Evolutionary conservation across 768 basidiomycete species (phyloP).

Genomic region (Lactarius tabidus): DNA sequence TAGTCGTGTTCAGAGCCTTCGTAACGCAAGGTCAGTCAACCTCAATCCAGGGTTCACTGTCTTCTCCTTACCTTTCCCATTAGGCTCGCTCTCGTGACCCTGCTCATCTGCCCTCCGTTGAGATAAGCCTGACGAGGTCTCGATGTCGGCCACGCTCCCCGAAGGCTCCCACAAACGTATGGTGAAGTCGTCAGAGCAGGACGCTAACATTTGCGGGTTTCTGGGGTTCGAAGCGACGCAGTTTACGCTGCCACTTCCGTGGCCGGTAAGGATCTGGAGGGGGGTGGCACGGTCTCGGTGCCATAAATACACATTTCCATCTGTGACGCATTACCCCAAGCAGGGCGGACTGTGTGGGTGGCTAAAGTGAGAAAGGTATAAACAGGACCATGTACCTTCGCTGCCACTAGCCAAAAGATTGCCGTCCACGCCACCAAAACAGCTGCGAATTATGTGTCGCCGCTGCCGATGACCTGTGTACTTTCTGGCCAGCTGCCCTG

Average conservation of each 20-base stretch:
- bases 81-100: slow-evolving; percentile 27
- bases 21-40: slow-evolving; percentile 20
- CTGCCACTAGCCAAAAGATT: slow-evolving; percentile 92
- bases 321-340: slow-evolving; percentile 34
- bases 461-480: slow-evolving; percentile 84
- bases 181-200: slow-evolving; percentile 88
- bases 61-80: slow-evolving; percentile 63
- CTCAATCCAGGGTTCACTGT: slow-evolving; percentile 43
- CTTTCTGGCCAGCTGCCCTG: slow-evolving; percentile 66
- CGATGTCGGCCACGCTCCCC: slow-evolving; percentile 21
- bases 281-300: slow-evolving; percentile 79
- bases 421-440: slow-evolving; percentile 86
- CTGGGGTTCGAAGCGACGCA: slow-evolving; percentile 94
- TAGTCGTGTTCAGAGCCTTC: slow-evolving; percentile 20
- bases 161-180: slow-evolving; percentile 86
- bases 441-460: slow-evolving; percentile 83
- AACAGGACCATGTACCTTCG: slow-evolving; percentile 63
- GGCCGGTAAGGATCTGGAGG: slow-evolving; percentile 80
- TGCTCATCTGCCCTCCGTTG: slow-evolving; percentile 6
- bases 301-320: slow-evolving; percentile 94
- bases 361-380: slow-evolving; percentile 7
- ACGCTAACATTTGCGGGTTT: slow-evolving; percentile 90
- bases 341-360: slow-evolving; percentile 4
- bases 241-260: slow-evolving; percentile 85
- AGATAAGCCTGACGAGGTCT: slow-evolving; percentile 14